These are phyloP conservation scores for Groenewaldozyma auringiensis DNA, from an alignment of 1,139 yeast genomes.

Conservation along the genomic window DNA sequence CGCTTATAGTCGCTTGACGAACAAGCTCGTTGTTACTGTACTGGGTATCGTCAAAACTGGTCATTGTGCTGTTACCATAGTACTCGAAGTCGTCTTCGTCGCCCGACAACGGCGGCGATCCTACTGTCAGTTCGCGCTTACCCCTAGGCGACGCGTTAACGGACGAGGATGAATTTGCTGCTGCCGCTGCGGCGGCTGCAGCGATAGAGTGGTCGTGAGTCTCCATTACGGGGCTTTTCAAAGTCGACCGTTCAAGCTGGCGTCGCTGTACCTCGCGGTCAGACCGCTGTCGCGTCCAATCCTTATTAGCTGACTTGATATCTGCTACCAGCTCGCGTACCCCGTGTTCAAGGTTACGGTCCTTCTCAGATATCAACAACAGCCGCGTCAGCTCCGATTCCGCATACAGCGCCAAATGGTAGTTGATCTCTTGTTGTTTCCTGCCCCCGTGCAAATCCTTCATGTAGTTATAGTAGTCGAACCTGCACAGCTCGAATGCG, in stretches of 20 bases:
- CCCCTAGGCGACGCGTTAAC: neutral
- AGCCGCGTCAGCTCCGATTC: slow-evolving; percentile 28
- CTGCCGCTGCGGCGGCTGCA: slow-evolving; percentile 6
- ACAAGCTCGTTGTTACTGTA: neutral
- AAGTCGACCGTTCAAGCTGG: slow-evolving; percentile 28
- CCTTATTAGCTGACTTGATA: slow-evolving; percentile 31
- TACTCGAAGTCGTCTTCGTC: slow-evolving; percentile 10
- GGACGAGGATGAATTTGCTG: neutral
- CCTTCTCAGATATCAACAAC: slow-evolving; percentile 20
- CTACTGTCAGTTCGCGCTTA: slow-evolving; percentile 2
- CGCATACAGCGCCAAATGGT: slow-evolving; percentile 33
- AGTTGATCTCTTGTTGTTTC: slow-evolving; percentile 36
- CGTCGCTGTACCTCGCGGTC: slow-evolving; percentile 35
- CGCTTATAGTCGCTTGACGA: neutral
- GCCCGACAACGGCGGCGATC: neutral
- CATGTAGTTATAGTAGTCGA: slow-evolving; percentile 62
- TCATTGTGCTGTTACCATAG: neutral
- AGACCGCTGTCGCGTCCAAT: slow-evolving; percentile 36
- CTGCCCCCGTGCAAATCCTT: slow-evolving; percentile 51
- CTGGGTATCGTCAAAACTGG: neutral
- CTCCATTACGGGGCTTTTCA: slow-evolving; percentile 1
- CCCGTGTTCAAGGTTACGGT: slow-evolving; percentile 24
- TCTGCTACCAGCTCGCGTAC: slow-evolving; percentile 30
- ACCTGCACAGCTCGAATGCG: slow-evolving; percentile 58
- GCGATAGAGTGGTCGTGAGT: slow-evolving; percentile 5